Evolutionary conservation across 1,139 yeast species (phyloP), one percentile per base, ranked within the genome.

Genomic region (Suhomyces atakaporum): DNA sequence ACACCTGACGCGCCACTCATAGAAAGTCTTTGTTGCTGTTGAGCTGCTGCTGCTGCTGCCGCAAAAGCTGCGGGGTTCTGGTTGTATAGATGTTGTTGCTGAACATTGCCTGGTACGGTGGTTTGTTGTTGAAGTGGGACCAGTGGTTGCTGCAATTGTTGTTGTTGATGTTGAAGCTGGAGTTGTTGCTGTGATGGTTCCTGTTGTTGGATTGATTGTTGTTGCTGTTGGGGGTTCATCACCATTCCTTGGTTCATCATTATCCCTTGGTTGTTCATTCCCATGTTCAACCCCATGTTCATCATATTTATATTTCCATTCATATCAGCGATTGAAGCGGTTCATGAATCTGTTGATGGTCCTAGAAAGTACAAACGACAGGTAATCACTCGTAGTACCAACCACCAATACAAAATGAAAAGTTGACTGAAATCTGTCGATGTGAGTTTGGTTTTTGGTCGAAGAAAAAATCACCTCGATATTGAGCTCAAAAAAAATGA

Each of bases 1-100:
- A 27, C 40, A 4, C 36, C 40, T 3, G 40, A 27, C 7, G 36
- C 29, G 6, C 40, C 40, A 16, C 40, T 36, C 16, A 33, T 26
- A 2, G 40, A 36, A 23, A 36, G 19, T 16, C 40, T 16, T 14
- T 37, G 40, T 12, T 38, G 41, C 12, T 38, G 41, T 12, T 18
- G 22, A 18, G 29, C 36, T 35, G 49, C 28, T 39, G 53, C 32
- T 41, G 54, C 28, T 38, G 53, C 33, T 43, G 56, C 41, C 39
- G 53, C 39, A 35, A 41, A 37, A 4, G 36, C 31, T 3, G 31
- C 33, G 4, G 38, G 38, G 18, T 31, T 34, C 18, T 38, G 41
- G 16, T 24, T 30, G 16, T 22, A 38, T 16, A 38, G 12, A n/a
- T n/a, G n/a, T 12, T 38, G 41, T 11, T 31, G 38, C 20, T 37